phyloP scores from a whole-genome alignment of 768 basidiomycete genomes.

The Boletellus emodensis region DNA sequence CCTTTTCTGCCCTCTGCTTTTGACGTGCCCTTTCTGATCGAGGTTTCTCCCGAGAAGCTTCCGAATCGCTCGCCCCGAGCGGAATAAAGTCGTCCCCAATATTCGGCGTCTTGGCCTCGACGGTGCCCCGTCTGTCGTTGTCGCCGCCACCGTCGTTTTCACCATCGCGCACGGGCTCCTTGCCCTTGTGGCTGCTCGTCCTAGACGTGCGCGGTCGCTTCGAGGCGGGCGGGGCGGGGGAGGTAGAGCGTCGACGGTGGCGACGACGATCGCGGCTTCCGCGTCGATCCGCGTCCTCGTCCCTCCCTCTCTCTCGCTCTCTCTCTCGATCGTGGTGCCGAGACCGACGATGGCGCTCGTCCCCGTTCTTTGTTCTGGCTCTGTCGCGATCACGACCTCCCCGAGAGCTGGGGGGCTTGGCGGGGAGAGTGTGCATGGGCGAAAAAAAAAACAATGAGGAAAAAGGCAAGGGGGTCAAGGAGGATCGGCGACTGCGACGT shows the following conservation, averaged over 20 bases:
- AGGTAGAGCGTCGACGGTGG: slow-evolving; percentile 10
- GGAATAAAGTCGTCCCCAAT: slow-evolving; percentile 34
- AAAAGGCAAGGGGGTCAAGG: too few species aligned
- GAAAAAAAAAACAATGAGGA: background rate
- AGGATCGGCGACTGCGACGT: background rate
- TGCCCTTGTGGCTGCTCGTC: slow-evolving; percentile 14
- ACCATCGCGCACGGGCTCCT: slow-evolving; percentile 6
- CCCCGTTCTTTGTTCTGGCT: slow-evolving; percentile 6
- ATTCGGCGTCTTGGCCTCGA: slow-evolving; percentile 8
- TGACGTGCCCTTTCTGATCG: slow-evolving; percentile 17
- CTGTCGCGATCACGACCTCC: slow-evolving; percentile 14
- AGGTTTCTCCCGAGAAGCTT: slow-evolving; percentile 8
- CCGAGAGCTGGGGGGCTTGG: slow-evolving; percentile 18
- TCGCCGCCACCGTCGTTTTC: background rate
- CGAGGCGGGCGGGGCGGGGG: slow-evolving; percentile 10
- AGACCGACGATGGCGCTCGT: slow-evolving; percentile 7
- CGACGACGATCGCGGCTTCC: background rate
- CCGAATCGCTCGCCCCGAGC: slow-evolving; percentile 16
- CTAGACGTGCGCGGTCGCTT: slow-evolving; percentile 19
- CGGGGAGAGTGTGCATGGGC: slow-evolving; percentile 19
- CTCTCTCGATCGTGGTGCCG: slow-evolving; percentile 7
- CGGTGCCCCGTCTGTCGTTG: slow-evolving; percentile 6
- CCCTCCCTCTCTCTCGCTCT: background rate
- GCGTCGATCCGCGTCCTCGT: background rate
- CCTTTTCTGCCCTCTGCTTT: slow-evolving; percentile 12